These are phyloP conservation scores for Camellia granthamiana DNA, from an alignment of 148 eudicot genomes.

Conservation along the genomic window DNA sequence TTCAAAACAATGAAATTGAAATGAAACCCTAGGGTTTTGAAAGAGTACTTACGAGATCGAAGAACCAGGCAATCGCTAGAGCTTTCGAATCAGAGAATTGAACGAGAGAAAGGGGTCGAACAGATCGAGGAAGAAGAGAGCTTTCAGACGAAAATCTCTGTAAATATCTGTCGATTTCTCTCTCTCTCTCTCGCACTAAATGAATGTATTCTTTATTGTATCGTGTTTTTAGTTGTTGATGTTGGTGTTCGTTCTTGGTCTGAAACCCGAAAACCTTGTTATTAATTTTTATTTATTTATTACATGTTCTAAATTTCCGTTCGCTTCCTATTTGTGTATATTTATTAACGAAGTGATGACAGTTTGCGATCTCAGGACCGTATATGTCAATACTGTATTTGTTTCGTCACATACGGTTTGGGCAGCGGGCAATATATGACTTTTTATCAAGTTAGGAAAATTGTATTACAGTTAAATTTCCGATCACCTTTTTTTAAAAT, in stretches of 20 bases:
- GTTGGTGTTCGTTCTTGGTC: slow-evolving; percentile 10
- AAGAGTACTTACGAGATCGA: slow-evolving; percentile 23
- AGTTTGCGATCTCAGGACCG: neutral
- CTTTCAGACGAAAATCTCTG: slow-evolving; percentile 21
- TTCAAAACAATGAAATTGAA: neutral
- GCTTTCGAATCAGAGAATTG: neutral
- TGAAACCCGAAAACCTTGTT: slow-evolving; percentile 14
- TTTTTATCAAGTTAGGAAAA: too few species aligned
- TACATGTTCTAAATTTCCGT: too few species aligned
- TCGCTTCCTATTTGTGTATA: neutral
- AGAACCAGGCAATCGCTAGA: neutral
- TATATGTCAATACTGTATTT: neutral
- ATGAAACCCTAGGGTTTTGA: slow-evolving; percentile 28
- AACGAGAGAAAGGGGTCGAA: neutral
- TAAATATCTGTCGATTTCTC: neutral
- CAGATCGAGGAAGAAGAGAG: slow-evolving; percentile 20
- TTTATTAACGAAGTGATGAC: slow-evolving; percentile 2
- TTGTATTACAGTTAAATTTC: too few species aligned
- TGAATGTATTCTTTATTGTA: neutral
- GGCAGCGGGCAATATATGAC: neutral
- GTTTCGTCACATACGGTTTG: neutral
- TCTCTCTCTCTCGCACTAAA: neutral
- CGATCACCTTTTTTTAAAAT: neutral
- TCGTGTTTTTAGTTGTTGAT: neutral
- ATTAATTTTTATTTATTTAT: neutral